Conservation (phyloP, 345 rosid genomes). For the Carallia pectinifolia region DNA sequence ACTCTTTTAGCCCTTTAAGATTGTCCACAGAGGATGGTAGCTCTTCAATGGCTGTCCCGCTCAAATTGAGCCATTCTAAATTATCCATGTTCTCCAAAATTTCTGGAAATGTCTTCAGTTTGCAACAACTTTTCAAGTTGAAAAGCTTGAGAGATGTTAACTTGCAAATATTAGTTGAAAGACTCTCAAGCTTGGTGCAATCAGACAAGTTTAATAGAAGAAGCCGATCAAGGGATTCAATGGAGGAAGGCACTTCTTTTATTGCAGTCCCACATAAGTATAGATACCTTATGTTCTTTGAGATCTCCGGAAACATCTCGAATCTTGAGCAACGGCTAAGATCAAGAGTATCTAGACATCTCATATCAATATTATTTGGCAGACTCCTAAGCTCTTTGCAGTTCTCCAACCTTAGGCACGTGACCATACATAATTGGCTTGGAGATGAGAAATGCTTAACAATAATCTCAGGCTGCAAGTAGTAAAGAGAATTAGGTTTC, state of each 20-base stretch:
- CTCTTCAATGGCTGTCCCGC: neutral
- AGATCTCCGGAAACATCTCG: neutral
- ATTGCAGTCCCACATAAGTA: slow-evolving; percentile 2
- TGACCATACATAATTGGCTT: neutral
- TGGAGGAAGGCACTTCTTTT: slow-evolving; percentile 13
- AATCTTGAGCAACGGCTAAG: slow-evolving; percentile 9
- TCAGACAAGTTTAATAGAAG: neutral
- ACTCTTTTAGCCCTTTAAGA: neutral
- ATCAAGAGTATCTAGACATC: slow-evolving; percentile 10
- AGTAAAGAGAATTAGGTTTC: too few relatives aligned
- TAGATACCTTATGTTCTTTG: neutral
- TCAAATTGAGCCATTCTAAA: neutral
- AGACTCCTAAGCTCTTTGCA: slow-evolving; percentile 6
- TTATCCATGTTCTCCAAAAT: neutral
- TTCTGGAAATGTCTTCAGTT: slow-evolving; percentile 7
- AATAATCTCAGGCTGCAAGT: neutral
- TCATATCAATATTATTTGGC: slow-evolving; percentile 4
- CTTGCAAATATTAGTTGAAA: neutral
- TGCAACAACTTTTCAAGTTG: slow-evolving; percentile 2
- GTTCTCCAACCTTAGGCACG: neutral
- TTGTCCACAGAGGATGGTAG: neutral
- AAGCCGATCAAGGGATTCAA: slow-evolving; percentile 5
- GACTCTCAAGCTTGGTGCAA: neutral
- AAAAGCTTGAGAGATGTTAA: slow-evolving; percentile 1
- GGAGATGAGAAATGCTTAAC: neutral